Evolutionary conservation across 768 basidiomycete species (phyloP), one percentile per base, ranked within the genome.

Genomic region (Tylopilus felleus): DNA sequence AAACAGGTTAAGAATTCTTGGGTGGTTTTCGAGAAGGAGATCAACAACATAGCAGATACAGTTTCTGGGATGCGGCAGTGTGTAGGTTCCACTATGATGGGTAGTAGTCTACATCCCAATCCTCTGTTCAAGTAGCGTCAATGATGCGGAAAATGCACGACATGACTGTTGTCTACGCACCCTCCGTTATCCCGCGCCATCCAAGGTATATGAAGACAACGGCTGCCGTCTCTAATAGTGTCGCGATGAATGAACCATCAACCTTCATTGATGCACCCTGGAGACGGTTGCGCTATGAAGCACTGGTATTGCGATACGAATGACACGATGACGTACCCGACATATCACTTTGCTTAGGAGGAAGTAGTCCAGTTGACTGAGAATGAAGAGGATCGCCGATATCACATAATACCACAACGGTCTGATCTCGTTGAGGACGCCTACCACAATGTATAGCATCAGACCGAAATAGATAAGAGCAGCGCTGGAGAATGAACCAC

Each of bases 151-250:
- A 22, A 35, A 42, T 8, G 3, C 25, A 49, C 2, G 21, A 29
- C 6, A 40, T 22, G 43, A n/a, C 4, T 22, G 23, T 39, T 1
- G 19, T 49, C 10, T 5, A 74, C 80, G 47, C 53, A 85, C 90
- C 90, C 83, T 95, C 93, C 17, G 93, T 94, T 53, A 94, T 91
- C 67, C 85, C 85, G 70, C 77, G 77, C 94, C 94, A 96, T n/a
- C 82, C 92, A 16, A 85, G 65, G 67, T 82, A 93, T 19, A 96
- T 57, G 4, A 81, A 72, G 12, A 74, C 79, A 1, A 96, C 82
- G 0, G 88, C 73, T 1, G 80, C 84, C 0, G 90, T 90, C 65
- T 96, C 91, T 43, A 96, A 74, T 5, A 94, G 49, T 0, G 95
- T 95, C 1, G 90, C 87, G 23, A 97, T 68, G 68, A 97, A 96